Evolutionary conservation across 169 alveolate species (phyloP).

Genomic region (Plasmodium knowlesi): DNA sequence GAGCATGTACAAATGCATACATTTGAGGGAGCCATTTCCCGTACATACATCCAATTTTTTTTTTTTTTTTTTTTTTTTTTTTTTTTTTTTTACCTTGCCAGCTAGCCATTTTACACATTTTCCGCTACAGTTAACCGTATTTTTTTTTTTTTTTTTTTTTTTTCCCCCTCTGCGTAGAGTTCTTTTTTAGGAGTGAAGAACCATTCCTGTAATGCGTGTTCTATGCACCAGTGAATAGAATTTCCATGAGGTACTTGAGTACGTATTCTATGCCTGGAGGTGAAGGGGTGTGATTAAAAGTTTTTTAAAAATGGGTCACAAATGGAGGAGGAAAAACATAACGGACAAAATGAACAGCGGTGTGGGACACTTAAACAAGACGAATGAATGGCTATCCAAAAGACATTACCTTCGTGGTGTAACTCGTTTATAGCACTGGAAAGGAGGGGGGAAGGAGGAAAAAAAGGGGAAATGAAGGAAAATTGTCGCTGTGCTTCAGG

Average conservation of each 20-base stretch:
- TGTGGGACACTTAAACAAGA: background rate
- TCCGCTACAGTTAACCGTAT: too few relatives aligned
- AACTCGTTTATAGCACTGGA: constrained; percentile 65
- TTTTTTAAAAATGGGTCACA: background rate
- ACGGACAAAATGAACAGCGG: background rate
- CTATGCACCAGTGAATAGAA: constrained; percentile 54
- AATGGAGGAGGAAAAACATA: background rate
- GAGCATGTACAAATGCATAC: background rate
- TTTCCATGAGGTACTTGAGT: constrained; percentile 45
- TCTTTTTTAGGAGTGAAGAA: background rate
- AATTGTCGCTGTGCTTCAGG: background rate
- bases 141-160: constrained; percentile 4
- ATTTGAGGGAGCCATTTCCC: background rate
- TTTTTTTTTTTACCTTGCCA: too few relatives aligned
- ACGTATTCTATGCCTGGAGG: constrained; percentile 65
- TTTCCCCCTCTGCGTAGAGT: background rate
- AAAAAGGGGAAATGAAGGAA: background rate
- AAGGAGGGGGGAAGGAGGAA: background rate
- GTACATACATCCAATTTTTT: constrained; percentile 24
- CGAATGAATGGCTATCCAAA: background rate
- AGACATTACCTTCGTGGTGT: constrained; percentile 57
- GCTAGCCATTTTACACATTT: too few relatives aligned
- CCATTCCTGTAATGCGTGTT: background rate
- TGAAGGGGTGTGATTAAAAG: background rate
- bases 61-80: background rate